Evolutionary conservation across 305 asterid genomes (phyloP), one percentile per base, ranked within the genome.

Genomic region (Ruellia speciosa): DNA sequence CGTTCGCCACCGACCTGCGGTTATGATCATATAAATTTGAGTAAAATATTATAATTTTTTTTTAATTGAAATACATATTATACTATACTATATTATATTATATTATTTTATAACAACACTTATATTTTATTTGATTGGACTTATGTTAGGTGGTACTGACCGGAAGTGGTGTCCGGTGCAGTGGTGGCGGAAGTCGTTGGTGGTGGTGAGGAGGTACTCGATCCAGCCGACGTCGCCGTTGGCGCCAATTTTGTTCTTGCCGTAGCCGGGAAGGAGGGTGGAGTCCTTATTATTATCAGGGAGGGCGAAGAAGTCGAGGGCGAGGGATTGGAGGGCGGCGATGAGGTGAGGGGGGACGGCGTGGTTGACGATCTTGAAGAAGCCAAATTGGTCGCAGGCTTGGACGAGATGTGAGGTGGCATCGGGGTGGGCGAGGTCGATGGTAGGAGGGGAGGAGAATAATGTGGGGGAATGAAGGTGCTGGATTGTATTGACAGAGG

Each of bases 1-100:
- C 66, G 9, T 62, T 52, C 59, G 50, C 58, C 14, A n/a, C 19
- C 18, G 19, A n/a, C 50, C 66, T 62, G 48, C 18, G 31, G 7
- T 37, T 37, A 10, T 2, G 12, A 37, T 24, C 31, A n/a, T n/a
- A n/a, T n/a, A n/a, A n/a, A n/a, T n/a, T n/a, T n/a, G n/a, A n/a
- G n/a, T n/a, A n/a, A n/a, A n/a, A n/a, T n/a, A n/a, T n/a, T n/a
- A n/a, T n/a, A n/a, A n/a, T n/a, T n/a, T n/a, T n/a, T n/a, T n/a
- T n/a, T n/a, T n/a, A n/a, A n/a, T n/a, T n/a, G n/a, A n/a, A n/a
- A n/a, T n/a, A n/a, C n/a, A n/a, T n/a, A n/a, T n/a, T n/a, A n/a
- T n/a, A n/a, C n/a, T n/a, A n/a, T n/a, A n/a, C n/a, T n/a, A n/a
- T n/a, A n/a, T n/a, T n/a, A 24, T 4, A 24, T 24, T 24, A 24